A percentile compares a stretch with the other conserved stretches of the same genome.
Evolutionary conservation across 1,284 basidiomycete species (phyloP).

Genomic region (Cryptococcus wingfieldii): DNA sequence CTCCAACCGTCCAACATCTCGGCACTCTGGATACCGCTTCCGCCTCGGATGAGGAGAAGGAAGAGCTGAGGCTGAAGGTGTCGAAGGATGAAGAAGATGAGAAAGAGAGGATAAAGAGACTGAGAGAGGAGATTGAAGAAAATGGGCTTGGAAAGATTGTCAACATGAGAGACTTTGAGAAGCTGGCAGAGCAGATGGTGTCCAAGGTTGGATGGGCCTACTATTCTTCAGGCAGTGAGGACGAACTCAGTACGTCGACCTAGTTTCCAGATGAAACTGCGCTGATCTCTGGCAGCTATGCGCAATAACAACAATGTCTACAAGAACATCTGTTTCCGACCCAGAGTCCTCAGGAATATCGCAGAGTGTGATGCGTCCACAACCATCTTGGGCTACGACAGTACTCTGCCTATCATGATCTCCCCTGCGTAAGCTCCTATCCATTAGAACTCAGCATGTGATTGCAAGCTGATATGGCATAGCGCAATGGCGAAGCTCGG

Average conservation of each 20-base stretch:
- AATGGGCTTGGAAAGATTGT: slow-evolving; percentile 37
- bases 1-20: slow-evolving; percentile 30
- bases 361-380: slow-evolving; percentile 68
- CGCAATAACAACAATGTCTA: slow-evolving; percentile 69
- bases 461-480: slow-evolving; percentile 28
- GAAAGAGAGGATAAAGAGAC: slow-evolving; percentile 26
- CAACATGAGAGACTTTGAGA: slow-evolving; percentile 44
- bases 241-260: slow-evolving; percentile 63
- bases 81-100: slow-evolving; percentile 36
- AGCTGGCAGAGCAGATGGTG: slow-evolving; percentile 57
- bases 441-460: background rate
- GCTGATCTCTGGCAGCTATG: slow-evolving; percentile 30
- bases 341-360: slow-evolving; percentile 70
- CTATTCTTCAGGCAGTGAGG: slow-evolving; percentile 76
- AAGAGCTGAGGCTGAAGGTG: slow-evolving; percentile 31
- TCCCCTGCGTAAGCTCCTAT: slow-evolving; percentile 56
- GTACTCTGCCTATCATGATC: slow-evolving; percentile 77
- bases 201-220: slow-evolving; percentile 72
- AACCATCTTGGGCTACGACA: slow-evolving; percentile 67
- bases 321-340: slow-evolving; percentile 72
- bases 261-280: background rate
- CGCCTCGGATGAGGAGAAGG: slow-evolving; percentile 31
- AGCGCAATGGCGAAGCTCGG: slow-evolving; percentile 80
- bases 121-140: slow-evolving; percentile 36
- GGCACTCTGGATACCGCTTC: slow-evolving; percentile 25